Evolutionary conservation across 176 grass and related monocot genomes (phyloP).

Genomic region (Phoenix dactylifera): DNA sequence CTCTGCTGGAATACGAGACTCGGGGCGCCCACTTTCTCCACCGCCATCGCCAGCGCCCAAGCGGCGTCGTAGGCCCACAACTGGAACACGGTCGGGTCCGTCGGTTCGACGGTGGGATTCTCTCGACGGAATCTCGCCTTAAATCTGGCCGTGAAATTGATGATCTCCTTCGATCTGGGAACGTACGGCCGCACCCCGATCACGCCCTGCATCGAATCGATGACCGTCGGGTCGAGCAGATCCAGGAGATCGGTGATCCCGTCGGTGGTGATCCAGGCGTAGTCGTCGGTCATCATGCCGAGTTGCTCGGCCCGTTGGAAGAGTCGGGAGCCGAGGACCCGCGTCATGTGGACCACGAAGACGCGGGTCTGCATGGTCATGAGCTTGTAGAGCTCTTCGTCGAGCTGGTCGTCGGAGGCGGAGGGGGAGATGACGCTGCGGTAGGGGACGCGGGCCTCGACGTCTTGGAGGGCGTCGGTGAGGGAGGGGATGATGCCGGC

Average conservation of each 20-base stretch:
- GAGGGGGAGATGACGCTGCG: constrained; percentile 24
- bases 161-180: background rate
- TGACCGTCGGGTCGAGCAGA: constrained; percentile 1
- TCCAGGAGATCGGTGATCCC: constrained; percentile 37
- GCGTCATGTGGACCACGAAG: constrained; percentile 47
- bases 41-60: too few species aligned
- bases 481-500: constrained; percentile 15
- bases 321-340: constrained; percentile 27
- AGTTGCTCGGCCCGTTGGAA: constrained; percentile 10
- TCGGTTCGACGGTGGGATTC: too few species aligned
- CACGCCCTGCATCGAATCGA: constrained; percentile 39
- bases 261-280: constrained; percentile 68
- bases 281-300: constrained; percentile 47
- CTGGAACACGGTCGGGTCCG: too few species aligned
- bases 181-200: constrained; percentile 35
- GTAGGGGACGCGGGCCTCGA: constrained; percentile 31
- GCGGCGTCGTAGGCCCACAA: too few species aligned
- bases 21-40: too few species aligned
- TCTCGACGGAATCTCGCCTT: too few species aligned
- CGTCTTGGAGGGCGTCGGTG: constrained; percentile 6
- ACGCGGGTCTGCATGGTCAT: constrained; percentile 54
- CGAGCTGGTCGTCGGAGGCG: constrained; percentile 9
- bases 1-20: too few species aligned
- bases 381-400: constrained; percentile 33
- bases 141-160: too few species aligned